Evolutionary conservation across 2,329 filamentous ascomycete genomes (phyloP), one percentile per base, ranked within the genome.

Genomic region (Gyromitra esculenta): DNA sequence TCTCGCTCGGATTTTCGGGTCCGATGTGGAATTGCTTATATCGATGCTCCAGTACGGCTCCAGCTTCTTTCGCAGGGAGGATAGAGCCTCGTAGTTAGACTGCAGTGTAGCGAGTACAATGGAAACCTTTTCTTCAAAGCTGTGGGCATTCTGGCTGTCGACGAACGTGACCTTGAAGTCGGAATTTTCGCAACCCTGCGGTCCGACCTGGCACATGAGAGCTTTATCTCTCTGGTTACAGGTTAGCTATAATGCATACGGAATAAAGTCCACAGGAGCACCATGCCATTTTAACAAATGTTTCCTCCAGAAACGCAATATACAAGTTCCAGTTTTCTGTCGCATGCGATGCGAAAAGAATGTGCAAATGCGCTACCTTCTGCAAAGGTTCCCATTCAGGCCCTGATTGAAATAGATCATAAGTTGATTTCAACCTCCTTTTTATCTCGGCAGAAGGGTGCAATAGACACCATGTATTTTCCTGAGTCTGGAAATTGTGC

Each of bases 101-200:
- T 54, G 18, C 5, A 54, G 50, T 9, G 50, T 54, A 25, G 50
- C 11, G 0, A 4, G 50, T 25, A 54, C 6, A 54, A 25, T 13
- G 8, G 13, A 54, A 54, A 54, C 50, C 21, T 54, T 54, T 54
- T 54, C 50, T 25, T 54, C 50, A 25, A 54, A 54, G 50, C 13
- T 54, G 2, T 54, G 50, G 0, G 31, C 31, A 4, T 9, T 54
- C 21, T 54, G 50, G 2, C 2, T 54, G 9, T 54, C 50, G 21
- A 54, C 8, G 13, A 54, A 54, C 8, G 21, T 13, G 21, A 54
- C n/a, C 50, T 25, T 21, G 31, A 31, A 31, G 50, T n/a, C 50
- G 13, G 21, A 13, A 8, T 25, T 54, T 6, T 54, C 1, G 9
- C 9, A 15, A 15, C 41, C 15, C 15, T 45, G 41, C 15, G 21